Percentiles rank a stretch among this genome's conserved stretches.
Evolutionary conservation across 2,329 filamentous ascomycete species (phyloP).

Genomic region (Cercospora beticola): DNA sequence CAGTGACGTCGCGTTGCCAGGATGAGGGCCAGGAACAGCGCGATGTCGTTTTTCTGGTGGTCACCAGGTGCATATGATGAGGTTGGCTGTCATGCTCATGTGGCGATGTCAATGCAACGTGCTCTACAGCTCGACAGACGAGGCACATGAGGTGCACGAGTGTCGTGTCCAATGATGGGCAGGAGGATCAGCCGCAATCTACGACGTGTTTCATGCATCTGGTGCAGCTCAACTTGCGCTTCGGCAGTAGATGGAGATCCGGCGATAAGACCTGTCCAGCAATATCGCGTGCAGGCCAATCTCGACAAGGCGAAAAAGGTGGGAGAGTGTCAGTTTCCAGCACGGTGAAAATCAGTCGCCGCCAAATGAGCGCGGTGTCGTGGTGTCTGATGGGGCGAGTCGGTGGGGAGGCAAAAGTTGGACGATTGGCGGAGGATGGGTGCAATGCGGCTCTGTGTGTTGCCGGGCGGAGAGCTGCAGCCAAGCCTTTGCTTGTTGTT

Average conservation of each 20-base stretch:
- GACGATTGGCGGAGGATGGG: neutral
- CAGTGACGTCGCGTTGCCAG: neutral
- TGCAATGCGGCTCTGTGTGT: neutral
- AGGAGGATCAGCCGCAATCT: neutral
- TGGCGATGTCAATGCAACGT: neutral
- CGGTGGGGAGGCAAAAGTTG: neutral
- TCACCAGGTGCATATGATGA: neutral
- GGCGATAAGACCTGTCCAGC: neutral
- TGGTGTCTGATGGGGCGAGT: neutral
- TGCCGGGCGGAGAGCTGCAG: neutral
- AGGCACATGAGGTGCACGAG: neutral
- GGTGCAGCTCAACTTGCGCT: neutral
- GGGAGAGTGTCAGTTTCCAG: neutral
- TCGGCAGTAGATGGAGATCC: constrained; percentile 5
- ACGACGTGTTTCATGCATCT: constrained; percentile 1
- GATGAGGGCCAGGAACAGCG: neutral
- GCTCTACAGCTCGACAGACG: neutral
- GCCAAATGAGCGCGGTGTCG: neutral
- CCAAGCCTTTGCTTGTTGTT: constrained; percentile 1
- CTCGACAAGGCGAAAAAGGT: neutral
- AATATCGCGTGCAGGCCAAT: neutral
- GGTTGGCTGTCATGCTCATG: neutral
- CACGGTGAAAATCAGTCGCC: neutral
- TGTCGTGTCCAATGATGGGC: neutral
- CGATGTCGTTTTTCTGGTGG: neutral